phyloP scores from a whole-genome alignment of 169 alveolate genomes.

The Plasmodium vivax region DNA sequence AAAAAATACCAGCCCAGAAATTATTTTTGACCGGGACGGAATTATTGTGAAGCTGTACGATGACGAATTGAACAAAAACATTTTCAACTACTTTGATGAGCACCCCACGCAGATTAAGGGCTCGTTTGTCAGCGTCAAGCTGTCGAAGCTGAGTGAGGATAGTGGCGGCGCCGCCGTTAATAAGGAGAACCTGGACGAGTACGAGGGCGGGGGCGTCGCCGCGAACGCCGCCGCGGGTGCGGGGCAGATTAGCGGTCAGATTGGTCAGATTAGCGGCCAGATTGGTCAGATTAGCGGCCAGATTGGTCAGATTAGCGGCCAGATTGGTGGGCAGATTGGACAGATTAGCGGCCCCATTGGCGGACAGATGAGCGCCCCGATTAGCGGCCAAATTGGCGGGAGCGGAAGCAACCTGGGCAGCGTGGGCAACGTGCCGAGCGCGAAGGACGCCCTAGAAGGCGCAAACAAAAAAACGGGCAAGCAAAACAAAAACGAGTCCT shows the following conservation, averaged over 20 bases:
- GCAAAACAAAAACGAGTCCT: constrained; percentile 43
- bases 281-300: neutral
- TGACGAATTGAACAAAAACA: constrained; percentile 44
- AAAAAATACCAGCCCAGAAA: constrained; percentile 36
- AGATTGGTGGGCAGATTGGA: neutral
- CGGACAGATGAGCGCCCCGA: neutral
- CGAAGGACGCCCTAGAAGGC: neutral
- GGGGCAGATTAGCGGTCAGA: neutral
- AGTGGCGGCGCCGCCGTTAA: neutral
- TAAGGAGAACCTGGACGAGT: neutral
- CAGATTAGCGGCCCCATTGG: neutral
- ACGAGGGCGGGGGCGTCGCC: neutral
- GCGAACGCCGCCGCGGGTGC: neutral
- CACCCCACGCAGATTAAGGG: constrained; percentile 72
- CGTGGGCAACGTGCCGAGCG: neutral
- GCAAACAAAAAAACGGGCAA: constrained; percentile 13
- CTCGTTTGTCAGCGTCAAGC: constrained; percentile 24
- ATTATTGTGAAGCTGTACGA: constrained; percentile 58
- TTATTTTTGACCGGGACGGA: constrained; percentile 18
- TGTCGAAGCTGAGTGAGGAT: constrained; percentile 16
- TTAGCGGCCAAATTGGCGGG: neutral
- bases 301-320: neutral
- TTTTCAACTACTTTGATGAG: constrained; percentile 44
- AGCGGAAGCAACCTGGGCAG: neutral
- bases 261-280: no score